Percentiles rank a stretch among this genome's conserved stretches.
phyloP scores from a whole-genome alignment of 192 early-diverging fungal genomes.

The Lobosporangium transversale region DNA sequence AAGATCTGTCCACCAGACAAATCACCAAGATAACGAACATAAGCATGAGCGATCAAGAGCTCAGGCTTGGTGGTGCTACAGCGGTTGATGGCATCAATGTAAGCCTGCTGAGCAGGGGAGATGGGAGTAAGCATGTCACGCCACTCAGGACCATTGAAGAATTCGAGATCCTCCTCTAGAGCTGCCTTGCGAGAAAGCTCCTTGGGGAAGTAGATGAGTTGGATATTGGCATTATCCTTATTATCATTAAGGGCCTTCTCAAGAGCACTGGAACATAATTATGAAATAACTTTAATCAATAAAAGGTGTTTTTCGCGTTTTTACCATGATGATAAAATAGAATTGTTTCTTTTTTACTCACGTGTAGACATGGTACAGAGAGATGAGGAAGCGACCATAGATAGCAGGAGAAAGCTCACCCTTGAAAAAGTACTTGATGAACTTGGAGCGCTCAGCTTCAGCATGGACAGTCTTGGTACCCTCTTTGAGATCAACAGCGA shows the following conservation, averaged over 20 bases:
- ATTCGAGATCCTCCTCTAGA: conserved; percentile 60
- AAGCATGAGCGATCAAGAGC: conserved; percentile 64
- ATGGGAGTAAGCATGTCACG: conserved; percentile 43
- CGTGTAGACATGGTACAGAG: conserved; percentile 62
- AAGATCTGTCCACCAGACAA: conserved; percentile 66
- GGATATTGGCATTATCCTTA: conserved; percentile 58
- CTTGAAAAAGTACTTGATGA: conserved; percentile 64
- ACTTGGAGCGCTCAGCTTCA: conserved; percentile 61
- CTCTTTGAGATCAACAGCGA: conserved; percentile 63
- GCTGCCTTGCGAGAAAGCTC: conserved; percentile 57
- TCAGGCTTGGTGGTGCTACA: conserved; percentile 54
- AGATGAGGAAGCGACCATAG: conserved; percentile 62
- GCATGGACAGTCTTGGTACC: conserved; percentile 63
- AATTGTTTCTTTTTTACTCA: no score
- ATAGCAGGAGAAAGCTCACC: conserved; percentile 57
- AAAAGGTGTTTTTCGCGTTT: neutral
- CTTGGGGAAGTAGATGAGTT: conserved; percentile 61
- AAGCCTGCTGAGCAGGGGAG: conserved; percentile 62
- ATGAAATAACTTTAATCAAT: no score
- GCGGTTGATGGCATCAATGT: conserved; percentile 57
- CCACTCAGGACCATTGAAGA: conserved; percentile 55
- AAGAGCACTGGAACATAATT: conserved; percentile 57
- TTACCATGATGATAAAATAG: neutral
- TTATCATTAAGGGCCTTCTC: conserved; percentile 59
- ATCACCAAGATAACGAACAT: conserved; percentile 67